A percentile compares a stretch with the other conserved stretches of the same genome.
Evolutionary conservation across 805 yeast species (phyloP).

Genomic region (Priceomyces fermenticarens): DNA sequence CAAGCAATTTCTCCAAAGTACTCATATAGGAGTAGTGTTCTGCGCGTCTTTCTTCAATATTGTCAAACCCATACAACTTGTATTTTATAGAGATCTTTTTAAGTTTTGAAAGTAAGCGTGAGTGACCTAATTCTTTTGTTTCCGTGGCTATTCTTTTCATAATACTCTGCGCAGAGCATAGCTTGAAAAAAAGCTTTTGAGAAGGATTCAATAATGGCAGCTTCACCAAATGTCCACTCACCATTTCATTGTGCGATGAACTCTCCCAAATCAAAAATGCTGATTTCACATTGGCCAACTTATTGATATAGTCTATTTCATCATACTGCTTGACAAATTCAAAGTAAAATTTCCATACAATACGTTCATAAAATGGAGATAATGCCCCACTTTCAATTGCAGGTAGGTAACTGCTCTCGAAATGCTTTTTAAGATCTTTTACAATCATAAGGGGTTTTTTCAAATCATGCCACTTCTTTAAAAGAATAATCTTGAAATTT

Average conservation of each 20-base stretch:
- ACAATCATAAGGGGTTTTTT: constrained; percentile 30
- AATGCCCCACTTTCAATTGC: constrained; percentile 18
- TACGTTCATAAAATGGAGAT: constrained; percentile 37
- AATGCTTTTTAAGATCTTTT: constrained; percentile 26
- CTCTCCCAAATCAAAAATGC: constrained; percentile 39
- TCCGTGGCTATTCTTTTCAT: constrained; percentile 11
- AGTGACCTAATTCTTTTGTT: constrained; percentile 2
- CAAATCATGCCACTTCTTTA: constrained; percentile 36
- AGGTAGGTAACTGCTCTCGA: constrained; percentile 21
- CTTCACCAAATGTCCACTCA: constrained; percentile 14
- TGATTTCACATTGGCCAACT: constrained; percentile 19
- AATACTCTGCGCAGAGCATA: constrained; percentile 15
- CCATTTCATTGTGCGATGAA: constrained; percentile 14
- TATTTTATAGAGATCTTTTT: constrained; percentile 31
- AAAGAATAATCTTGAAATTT: constrained; percentile 27
- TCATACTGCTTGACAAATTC: constrained; percentile 23
- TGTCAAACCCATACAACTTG: constrained; percentile 21
- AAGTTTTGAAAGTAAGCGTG: constrained; percentile 22
- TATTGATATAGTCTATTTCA: constrained; percentile 20
- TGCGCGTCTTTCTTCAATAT: constrained; percentile 30
- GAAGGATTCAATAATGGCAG: constrained; percentile 17
- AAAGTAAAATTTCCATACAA: constrained; percentile 40
- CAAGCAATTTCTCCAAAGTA: constrained; percentile 12
- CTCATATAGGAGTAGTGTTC: constrained; percentile 14
- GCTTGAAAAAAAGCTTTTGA: constrained; percentile 23